These are phyloP conservation scores for Fulvia fulva DNA, from an alignment of 2,329 filamentous ascomycete species.

Conservation along the genomic window DNA sequence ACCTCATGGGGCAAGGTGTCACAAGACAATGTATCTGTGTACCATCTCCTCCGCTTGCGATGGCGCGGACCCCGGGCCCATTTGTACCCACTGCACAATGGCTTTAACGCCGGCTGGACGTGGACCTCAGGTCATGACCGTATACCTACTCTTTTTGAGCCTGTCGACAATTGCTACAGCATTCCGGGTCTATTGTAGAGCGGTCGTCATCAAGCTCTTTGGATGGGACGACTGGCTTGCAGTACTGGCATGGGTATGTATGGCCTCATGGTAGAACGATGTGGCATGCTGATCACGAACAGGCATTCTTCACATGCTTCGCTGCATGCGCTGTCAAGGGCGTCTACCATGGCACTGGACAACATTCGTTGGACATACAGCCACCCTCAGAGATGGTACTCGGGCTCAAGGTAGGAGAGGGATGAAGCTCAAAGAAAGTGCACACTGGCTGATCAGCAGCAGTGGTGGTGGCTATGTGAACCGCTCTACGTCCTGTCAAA, in stretches of 20 bases:
- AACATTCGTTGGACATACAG: slow-evolving; percentile 11
- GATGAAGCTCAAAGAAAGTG: background rate
- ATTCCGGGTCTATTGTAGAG: slow-evolving; percentile 11
- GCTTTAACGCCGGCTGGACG: slow-evolving; percentile 6
- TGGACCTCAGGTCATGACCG: slow-evolving; percentile 9
- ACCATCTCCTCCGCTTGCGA: background rate
- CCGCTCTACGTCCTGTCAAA: slow-evolving; percentile 19
- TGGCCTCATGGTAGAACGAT: background rate
- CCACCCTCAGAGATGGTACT: slow-evolving; percentile 10
- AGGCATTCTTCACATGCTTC: slow-evolving; percentile 12
- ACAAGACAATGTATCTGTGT: background rate
- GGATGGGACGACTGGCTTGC: slow-evolving; percentile 9
- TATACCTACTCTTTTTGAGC: slow-evolving; percentile 9
- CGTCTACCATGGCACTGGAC: slow-evolving; percentile 14
- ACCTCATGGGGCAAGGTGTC: background rate
- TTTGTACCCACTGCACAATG: slow-evolving; percentile 1
- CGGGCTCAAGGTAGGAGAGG: slow-evolving; percentile 9
- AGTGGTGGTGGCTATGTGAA: slow-evolving; percentile 43
- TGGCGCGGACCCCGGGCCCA: background rate
- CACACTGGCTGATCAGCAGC: slow-evolving; percentile 18
- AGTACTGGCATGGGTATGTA: slow-evolving; percentile 9
- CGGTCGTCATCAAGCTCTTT: slow-evolving; percentile 7
- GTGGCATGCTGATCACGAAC: background rate
- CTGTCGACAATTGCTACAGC: slow-evolving; percentile 11
- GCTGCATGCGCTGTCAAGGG: slow-evolving; percentile 13